Conservation (phyloP, 2,329 filamentous ascomycete genomes). For the Neobulgaria alba region DNA sequence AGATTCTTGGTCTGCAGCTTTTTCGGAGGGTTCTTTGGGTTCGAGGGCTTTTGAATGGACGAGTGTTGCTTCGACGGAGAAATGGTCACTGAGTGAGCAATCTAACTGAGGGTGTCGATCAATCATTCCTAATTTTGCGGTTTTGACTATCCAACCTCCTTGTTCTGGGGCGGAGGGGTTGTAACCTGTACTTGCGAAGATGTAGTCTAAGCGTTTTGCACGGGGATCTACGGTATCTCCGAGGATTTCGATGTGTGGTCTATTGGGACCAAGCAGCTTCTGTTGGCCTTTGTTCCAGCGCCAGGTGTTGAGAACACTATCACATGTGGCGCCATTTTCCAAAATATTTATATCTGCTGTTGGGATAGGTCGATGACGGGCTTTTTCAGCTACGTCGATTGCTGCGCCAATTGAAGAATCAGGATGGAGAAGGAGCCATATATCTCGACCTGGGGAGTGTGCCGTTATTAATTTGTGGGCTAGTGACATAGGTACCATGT, state of each 20-base stretch:
- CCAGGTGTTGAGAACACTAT: slow-evolving; percentile 86
- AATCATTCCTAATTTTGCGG: slow-evolving; percentile 68
- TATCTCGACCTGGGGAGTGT: slow-evolving; percentile 69
- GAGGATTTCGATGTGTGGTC: slow-evolving; percentile 52
- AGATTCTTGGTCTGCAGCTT: slow-evolving; percentile 13
- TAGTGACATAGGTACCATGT: slow-evolving; percentile 84
- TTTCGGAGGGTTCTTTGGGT: slow-evolving; percentile 10
- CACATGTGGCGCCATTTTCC: slow-evolving; percentile 81
- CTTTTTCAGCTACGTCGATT: slow-evolving; percentile 56
- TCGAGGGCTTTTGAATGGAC: slow-evolving; percentile 16
- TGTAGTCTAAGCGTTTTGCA: slow-evolving; percentile 89
- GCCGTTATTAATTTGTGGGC: slow-evolving; percentile 75
- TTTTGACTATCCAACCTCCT: slow-evolving; percentile 59
- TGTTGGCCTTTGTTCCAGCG: slow-evolving; percentile 69
- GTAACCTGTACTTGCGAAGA: slow-evolving; percentile 63
- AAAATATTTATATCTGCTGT: slow-evolving; percentile 68
- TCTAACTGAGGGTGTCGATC: slow-evolving; percentile 70
- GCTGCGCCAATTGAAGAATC: slow-evolving; percentile 72
- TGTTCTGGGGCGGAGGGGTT: slow-evolving; percentile 20
- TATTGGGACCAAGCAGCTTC: slow-evolving; percentile 57
- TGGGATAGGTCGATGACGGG: slow-evolving; percentile 58
- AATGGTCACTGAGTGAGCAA: slow-evolving; percentile 91
- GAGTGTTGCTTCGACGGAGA: slow-evolving; percentile 78
- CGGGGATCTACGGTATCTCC: slow-evolving; percentile 57
- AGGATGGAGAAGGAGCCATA: slow-evolving; percentile 78